Percentiles rank a stretch among this genome's conserved stretches.
These are phyloP conservation scores for Westerdykella aurantiaca DNA, from an alignment of 2,329 filamentous ascomycete species.

Conservation along the genomic window DNA sequence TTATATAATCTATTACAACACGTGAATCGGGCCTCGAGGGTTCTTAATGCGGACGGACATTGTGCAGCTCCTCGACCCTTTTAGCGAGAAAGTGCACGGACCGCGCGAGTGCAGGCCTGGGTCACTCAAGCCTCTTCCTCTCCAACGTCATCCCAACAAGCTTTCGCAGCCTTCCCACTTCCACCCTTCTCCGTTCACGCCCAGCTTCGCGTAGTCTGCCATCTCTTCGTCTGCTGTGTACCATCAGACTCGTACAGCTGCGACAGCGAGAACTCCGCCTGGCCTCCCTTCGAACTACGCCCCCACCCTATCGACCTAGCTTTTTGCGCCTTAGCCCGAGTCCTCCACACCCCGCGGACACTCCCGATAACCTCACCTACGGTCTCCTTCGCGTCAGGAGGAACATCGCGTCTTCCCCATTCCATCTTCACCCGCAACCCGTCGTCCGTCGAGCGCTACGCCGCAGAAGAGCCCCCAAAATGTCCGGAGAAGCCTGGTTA, in stretches of 20 bases:
- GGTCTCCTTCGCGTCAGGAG: no score
- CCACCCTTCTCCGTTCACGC: constrained; percentile 4
- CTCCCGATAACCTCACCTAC: constrained; percentile 12
- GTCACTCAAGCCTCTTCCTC: constrained; percentile 1
- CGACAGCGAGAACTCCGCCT: no score
- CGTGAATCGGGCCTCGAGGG: no score
- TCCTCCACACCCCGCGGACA: constrained; percentile 31
- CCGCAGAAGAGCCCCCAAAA: constrained; percentile 45
- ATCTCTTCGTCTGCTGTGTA: not conserved
- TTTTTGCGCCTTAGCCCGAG: constrained; percentile 28
- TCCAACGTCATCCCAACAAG: constrained; percentile 32
- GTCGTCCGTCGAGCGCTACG: constrained; percentile 11
- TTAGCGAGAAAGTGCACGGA: no score
- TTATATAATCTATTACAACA: no score
- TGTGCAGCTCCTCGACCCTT: no score
- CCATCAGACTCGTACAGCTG: no score
- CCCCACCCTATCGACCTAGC: constrained; percentile 28
- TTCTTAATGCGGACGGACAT: no score
- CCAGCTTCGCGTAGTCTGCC: not conserved
- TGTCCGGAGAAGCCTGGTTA: constrained; percentile 98
- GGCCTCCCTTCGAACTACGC: constrained; percentile 8
- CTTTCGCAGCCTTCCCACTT: constrained; percentile 16
- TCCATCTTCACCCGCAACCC: not conserved
- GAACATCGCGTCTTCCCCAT: no score
- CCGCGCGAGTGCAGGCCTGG: not conserved